Evolutionary conservation across 805 yeast genomes (phyloP).

Genomic region (Candida oleophila): DNA sequence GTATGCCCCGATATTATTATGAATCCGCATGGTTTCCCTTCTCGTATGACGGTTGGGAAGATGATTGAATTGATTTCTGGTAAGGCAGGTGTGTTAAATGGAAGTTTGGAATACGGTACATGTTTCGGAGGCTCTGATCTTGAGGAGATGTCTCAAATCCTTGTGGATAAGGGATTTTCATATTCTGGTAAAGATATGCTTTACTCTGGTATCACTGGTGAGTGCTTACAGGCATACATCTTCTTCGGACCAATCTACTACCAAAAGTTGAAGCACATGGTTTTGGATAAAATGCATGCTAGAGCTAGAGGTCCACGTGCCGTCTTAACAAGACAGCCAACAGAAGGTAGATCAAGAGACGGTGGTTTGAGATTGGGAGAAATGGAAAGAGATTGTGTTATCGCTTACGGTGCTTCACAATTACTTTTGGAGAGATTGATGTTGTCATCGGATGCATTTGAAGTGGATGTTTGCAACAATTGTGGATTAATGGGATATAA

Average conservation of each 20-base stretch:
- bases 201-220: slow-evolving; percentile 96
- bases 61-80: slow-evolving; percentile 96
- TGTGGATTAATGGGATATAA: slow-evolving; percentile 98
- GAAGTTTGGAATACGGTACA: slow-evolving; percentile 91
- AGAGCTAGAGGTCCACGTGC: slow-evolving; percentile 99
- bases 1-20: slow-evolving; percentile 92
- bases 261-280: slow-evolving; percentile 98
- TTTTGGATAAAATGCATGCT: slow-evolving; percentile 98
- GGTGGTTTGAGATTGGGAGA: slow-evolving; percentile 99
- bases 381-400: slow-evolving; percentile 99
- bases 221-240: slow-evolving; percentile 93
- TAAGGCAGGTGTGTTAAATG: slow-evolving; percentile 95
- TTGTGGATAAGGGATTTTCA: slow-evolving; percentile 87
- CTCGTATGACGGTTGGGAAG: slow-evolving; percentile 99
- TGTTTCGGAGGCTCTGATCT: slow-evolving; percentile 98
- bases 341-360: slow-evolving; percentile 98
- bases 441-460: slow-evolving; percentile 97
- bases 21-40: slow-evolving; percentile 99
- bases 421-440: slow-evolving; percentile 88
- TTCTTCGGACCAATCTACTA: slow-evolving; percentile 98
- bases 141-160: slow-evolving; percentile 88
- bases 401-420: slow-evolving; percentile 98
- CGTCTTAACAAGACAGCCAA: slow-evolving; percentile 95
- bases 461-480: slow-evolving; percentile 88
- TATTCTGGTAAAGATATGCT: slow-evolving; percentile 98